Evolutionary conservation across 2,329 filamentous ascomycete species (phyloP), one percentile per base, ranked within the genome.

Genomic region (Juglanconis sp.): DNA sequence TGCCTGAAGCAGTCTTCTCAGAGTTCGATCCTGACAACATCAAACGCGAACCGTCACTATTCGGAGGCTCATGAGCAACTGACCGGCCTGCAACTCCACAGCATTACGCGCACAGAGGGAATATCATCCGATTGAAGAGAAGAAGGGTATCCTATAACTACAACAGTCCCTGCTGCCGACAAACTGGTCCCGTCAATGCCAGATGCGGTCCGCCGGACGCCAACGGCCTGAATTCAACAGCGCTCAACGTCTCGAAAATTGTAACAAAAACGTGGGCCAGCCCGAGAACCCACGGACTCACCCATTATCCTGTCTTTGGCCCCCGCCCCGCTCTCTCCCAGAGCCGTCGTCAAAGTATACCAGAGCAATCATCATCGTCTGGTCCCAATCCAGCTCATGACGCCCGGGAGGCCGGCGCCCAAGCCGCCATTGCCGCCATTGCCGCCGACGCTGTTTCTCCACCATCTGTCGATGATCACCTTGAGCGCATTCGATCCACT

Each of bases 401-500:
- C 38, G 38, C 38, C n/a, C 38, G 38, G 4, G 38, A 13, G 9
- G 9, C 44, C 17, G 17, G 44, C 17, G 17, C 17, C 13, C 44
- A 30, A 47, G 24, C 47, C 10, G 47, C 36, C 34, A 11, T 17
- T 8, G n/a, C 35, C 7, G 34, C n/a, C 35, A 5, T 11, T 13
- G 6, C 13, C 6, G 24, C 38, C 24, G 24, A 24, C 24, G 24
- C 24, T 24, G 15, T n/a, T 11, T 31, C 49, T 13, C 36, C 42
- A 10, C 17, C 35, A 36, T 13, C 11, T 36, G 42, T 11, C 24
- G 30, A 11, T 30, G 10, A 30, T 61, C 48, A 61, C 30, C 38
- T 42, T 10, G 54, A 31, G 32, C 50, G 58, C 47, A 63, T 35
- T 36, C 54, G 60, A 47, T 44, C 36, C 32, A 61, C 13, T 9